Percentiles rank a stretch among this genome's conserved stretches.
Evolutionary conservation across 2,329 filamentous ascomycete genomes (phyloP).

Genomic region (Dactylellina drechsleri): DNA sequence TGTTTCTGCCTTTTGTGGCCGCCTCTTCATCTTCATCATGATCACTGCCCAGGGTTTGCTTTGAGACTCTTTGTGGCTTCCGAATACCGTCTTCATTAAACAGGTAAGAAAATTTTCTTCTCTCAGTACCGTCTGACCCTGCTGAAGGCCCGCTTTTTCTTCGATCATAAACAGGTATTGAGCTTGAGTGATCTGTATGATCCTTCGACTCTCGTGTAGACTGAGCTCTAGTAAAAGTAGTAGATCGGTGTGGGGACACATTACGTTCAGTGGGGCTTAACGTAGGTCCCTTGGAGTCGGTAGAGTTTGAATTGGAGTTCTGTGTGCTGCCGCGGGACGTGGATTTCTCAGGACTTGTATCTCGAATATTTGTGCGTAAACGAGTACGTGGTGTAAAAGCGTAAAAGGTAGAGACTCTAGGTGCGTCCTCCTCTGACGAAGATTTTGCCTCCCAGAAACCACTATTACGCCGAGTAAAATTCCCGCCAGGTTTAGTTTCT

Average conservation of each 20-base stretch:
- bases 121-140: slow-evolving; percentile 33
- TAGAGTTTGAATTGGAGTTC: slow-evolving; percentile 12
- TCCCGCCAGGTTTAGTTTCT: slow-evolving; percentile 25
- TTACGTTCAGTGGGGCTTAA: slow-evolving; percentile 25
- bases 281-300: slow-evolving; percentile 7
- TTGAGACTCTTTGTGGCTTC: slow-evolving; percentile 29
- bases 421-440: slow-evolving; percentile 44
- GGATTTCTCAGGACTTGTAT: slow-evolving; percentile 37
- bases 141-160: slow-evolving; percentile 35
- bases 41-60: slow-evolving; percentile 35
- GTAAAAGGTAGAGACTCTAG: slow-evolving; percentile 37
- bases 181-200: slow-evolving; percentile 10
- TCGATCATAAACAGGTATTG: slow-evolving; percentile 23
- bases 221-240: slow-evolving; percentile 24
- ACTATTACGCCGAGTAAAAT: slow-evolving; percentile 18
- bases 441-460: slow-evolving; percentile 44
- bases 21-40: slow-evolving; percentile 41
- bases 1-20: slow-evolving; percentile 21
- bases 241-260: slow-evolving; percentile 32
- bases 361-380: slow-evolving; percentile 36
- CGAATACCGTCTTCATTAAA: slow-evolving; percentile 50
- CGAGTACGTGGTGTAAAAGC: slow-evolving; percentile 46
- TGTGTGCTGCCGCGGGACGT: slow-evolving; percentile 7
- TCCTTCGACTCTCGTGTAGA: slow-evolving; percentile 25
- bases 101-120: slow-evolving; percentile 48